These are phyloP conservation scores for Exophiala bonariae DNA, from an alignment of 2,329 filamentous ascomycete species.

Conservation along the genomic window DNA sequence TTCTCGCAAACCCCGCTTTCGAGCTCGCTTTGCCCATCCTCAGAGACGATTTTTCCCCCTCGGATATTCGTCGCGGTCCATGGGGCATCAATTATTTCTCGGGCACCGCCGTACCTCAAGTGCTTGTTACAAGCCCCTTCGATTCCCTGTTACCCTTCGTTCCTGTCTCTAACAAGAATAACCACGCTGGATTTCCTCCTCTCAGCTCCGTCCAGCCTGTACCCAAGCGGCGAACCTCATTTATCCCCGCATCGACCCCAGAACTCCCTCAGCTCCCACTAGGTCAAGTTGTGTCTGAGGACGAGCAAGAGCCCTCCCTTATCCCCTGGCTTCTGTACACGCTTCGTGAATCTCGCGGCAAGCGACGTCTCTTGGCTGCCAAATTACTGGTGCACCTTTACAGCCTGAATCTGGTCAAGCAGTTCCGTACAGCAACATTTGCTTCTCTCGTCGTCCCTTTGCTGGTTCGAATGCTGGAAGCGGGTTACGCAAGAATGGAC, in stretches of 20 bases:
- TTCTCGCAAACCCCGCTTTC: conserved; percentile 68
- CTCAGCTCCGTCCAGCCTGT: conserved; percentile 44
- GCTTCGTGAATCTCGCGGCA: conserved; percentile 57
- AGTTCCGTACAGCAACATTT: conserved; percentile 63
- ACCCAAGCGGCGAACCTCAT: conserved; percentile 37
- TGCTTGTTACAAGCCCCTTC: conserved; percentile 55
- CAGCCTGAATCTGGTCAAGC: conserved; percentile 65
- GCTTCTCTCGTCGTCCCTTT: conserved; percentile 69
- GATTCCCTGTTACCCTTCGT: conserved; percentile 64
- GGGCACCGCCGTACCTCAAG: conserved; percentile 49
- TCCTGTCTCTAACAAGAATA: conserved; percentile 35
- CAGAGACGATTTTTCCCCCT: conserved; percentile 52
- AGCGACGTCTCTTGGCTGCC: conserved; percentile 67
- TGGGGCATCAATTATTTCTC: conserved; percentile 57
- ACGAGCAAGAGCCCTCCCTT: conserved; percentile 68
- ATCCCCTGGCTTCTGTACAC: conserved; percentile 72
- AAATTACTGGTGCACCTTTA: conserved; percentile 69
- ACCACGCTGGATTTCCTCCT: conserved; percentile 55
- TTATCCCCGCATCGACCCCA: conserved; percentile 33
- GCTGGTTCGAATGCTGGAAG: conserved; percentile 62
- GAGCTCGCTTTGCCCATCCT: conserved; percentile 66
- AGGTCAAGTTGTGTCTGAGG: conserved; percentile 43
- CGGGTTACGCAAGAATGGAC: conserved; percentile 41
- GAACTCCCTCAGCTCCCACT: conserved; percentile 28
- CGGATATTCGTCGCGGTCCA: conserved; percentile 50